Conservation (phyloP, 2,329 filamentous ascomycete species). For the Venturia carpophila region DNA sequence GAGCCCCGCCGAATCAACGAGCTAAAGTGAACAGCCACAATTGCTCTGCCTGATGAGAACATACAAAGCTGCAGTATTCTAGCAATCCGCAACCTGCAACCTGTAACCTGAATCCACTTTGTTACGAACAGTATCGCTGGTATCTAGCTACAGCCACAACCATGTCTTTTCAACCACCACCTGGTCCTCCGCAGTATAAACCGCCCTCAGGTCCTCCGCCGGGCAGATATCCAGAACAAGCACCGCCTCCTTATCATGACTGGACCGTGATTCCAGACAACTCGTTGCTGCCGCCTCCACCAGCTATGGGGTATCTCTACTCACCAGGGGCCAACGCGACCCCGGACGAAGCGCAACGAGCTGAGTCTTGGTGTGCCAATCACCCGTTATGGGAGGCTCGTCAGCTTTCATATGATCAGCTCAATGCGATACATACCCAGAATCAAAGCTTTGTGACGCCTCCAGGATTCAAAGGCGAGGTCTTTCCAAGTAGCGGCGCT, state of each 20-base stretch:
- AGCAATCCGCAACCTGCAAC: background rate
- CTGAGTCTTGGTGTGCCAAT: constrained; percentile 55
- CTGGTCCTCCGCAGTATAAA: constrained; percentile 22
- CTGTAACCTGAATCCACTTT: background rate
- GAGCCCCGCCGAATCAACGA: background rate
- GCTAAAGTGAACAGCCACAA: background rate
- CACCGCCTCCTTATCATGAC: constrained; percentile 56
- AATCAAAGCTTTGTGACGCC: constrained; percentile 39
- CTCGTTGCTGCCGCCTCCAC: constrained; percentile 63
- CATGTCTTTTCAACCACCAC: constrained; percentile 14
- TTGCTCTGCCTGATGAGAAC: background rate
- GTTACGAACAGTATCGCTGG: background rate
- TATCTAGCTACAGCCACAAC: background rate
- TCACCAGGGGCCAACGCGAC: constrained; percentile 65
- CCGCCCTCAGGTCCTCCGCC: constrained; percentile 28
- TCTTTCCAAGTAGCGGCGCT: constrained; percentile 27
- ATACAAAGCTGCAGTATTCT: background rate
- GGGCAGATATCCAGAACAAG: constrained; percentile 24
- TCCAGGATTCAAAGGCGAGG: constrained; percentile 29
- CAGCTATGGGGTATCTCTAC: constrained; percentile 55
- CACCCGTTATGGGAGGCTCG: constrained; percentile 53
- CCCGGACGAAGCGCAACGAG: constrained; percentile 54
- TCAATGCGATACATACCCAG: constrained; percentile 42
- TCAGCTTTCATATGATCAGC: constrained; percentile 40
- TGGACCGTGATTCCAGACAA: constrained; percentile 70